Base-by-base conservation (phyloP, 768 basidiomycete species). In the Pisolithus orientalis region DNA sequence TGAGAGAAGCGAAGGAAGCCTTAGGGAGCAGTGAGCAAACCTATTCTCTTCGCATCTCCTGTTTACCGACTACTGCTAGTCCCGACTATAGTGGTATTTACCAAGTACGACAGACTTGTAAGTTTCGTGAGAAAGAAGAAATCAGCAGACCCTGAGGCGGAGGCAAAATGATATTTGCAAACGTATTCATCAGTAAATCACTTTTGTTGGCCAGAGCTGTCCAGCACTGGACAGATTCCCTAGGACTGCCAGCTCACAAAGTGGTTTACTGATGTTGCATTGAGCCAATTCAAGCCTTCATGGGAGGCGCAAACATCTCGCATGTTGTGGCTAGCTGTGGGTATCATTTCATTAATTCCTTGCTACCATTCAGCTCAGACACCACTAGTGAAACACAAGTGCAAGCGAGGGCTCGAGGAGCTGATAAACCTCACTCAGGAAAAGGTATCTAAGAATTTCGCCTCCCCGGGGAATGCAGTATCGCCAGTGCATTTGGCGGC, bases 41-140 rank as follows among this genome's bases (percentile, higher is more conserved):
- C 11, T 11, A 24, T 29, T 47, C 46, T 13, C 28, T 32, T 47
- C 16, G 29, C 4, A 5, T 34, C 8, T 32, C 21, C 2, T 21
- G 1, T 47, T 47, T 29, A 25, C 29, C 37, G 17, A 47, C 5
- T 24, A 21, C 25, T 37, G n/a, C 25, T 32, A 47, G 46, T 29
- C 24, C 46, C 46, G 53, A 55, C 29, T 10, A n/a, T 24, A 50
- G 48, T 47, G 16, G 32, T 47, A 7, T 47, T 47, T 25, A 47
- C 46, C 17, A 32, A 47, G 25, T 47, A 34, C 13, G 57, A 54
- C 52, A 60, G 51, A 49, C 24, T 51, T 17, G 27, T 56, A 4
- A 38, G 50, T 58, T 1, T 8, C 31, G 17, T 47, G n/a, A 3
- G 29, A 28, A n/a, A 28, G 6, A 25, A 45, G 25, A 27, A 29